Evolutionary conservation across 306 rosid species (phyloP).

Genomic region (Cucumis cinereus): DNA sequence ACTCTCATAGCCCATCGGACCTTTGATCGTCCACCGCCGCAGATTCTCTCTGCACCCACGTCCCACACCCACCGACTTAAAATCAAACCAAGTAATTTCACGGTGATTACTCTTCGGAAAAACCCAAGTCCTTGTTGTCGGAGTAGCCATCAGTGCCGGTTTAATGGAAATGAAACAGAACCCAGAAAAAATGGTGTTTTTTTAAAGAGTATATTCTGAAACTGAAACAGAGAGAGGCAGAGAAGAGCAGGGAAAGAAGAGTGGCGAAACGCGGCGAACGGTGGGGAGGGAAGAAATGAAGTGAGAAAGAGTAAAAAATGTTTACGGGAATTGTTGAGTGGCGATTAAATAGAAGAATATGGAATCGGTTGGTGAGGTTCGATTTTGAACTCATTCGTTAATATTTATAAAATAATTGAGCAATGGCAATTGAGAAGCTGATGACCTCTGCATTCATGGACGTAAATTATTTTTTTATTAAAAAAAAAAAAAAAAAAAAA

Average conservation of each 20-base stretch:
- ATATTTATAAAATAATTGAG: neutral
- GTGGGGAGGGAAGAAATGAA: neutral
- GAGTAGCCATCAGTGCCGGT: neutral
- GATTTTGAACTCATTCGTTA: neutral
- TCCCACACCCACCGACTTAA: neutral
- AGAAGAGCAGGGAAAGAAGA: neutral
- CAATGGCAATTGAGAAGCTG: neutral
- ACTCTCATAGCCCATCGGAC: neutral
- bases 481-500: neutral
- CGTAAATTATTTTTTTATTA: neutral
- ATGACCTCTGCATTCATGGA: neutral
- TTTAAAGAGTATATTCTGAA: neutral
- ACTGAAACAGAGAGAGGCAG: neutral
- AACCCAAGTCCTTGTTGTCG: neutral
- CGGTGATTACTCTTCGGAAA: neutral
- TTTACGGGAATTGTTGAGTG: neutral
- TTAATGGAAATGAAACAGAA: neutral
- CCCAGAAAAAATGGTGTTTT: neutral
- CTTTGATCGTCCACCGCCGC: neutral
- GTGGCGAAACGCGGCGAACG: slow-evolving; percentile 4
- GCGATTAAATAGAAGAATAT: neutral
- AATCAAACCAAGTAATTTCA: neutral
- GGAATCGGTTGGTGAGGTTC: neutral
- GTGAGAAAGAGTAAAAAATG: neutral
- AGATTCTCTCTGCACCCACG: neutral